phyloP scores from a whole-genome alignment of 352 stramenopile species.

The Globisporangium abappressorium region DNA sequence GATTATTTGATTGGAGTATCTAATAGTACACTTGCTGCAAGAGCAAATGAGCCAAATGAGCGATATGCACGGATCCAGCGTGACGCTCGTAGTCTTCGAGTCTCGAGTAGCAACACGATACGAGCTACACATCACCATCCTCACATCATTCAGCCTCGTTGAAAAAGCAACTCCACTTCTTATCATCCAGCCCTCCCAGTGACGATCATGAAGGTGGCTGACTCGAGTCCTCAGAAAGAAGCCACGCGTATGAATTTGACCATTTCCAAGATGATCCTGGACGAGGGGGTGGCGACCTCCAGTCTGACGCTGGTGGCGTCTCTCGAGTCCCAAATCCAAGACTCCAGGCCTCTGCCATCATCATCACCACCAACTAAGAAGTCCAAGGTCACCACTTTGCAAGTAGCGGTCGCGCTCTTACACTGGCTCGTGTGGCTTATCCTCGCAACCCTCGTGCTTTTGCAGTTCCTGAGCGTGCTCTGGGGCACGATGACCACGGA shows the following conservation, averaged over 20 bases:
- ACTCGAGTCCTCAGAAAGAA: not conserved
- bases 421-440: slow-evolving; percentile 1
- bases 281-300: not conserved
- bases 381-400: not conserved
- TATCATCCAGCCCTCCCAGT: too few relatives aligned
- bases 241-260: not conserved
- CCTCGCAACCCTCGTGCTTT: not conserved
- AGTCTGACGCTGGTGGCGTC: not conserved
- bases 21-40: not conserved
- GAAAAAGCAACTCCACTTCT: not conserved
- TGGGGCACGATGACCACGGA: not conserved
- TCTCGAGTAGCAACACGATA: not conserved
- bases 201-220: not conserved
- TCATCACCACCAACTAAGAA: not conserved
- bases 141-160: not conserved
- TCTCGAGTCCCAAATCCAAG: not conserved
- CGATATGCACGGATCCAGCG: not conserved
- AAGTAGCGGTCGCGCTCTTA: not conserved
- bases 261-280: not conserved
- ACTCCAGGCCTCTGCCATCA: not conserved
- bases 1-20: not conserved
- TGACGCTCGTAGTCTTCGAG: not conserved
- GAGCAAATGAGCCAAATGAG: not conserved
- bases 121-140: not conserved
- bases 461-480: not conserved